Conservation (phyloP, 768 basidiomycete species). For the Pleurotus tuber-regium region DNA sequence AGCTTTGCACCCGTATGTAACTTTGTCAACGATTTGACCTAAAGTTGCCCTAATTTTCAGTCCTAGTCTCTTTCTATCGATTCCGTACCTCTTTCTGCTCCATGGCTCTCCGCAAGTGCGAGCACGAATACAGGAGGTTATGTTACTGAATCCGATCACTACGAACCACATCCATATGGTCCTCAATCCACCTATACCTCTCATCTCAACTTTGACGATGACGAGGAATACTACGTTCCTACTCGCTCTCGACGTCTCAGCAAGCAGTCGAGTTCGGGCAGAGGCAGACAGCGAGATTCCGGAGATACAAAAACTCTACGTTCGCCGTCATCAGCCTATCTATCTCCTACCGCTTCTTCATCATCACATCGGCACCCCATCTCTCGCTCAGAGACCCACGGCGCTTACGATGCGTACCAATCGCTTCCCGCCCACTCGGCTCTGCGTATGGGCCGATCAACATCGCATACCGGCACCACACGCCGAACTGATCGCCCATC, state of each 20-base stretch:
- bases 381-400: neutral
- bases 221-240: neutral
- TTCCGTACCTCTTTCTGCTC: constrained; percentile 3
- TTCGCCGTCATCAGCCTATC: neutral
- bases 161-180: constrained; percentile 2
- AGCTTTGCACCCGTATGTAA: constrained; percentile 4
- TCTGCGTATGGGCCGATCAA: neutral
- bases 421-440: too few relatives aligned
- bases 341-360: neutral
- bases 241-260: neutral
- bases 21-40: neutral
- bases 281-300: neutral
- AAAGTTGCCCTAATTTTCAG: neutral
- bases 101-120: neutral
- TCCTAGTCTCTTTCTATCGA: constrained; percentile 5
- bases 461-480: constrained; percentile 4
- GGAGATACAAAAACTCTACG: neutral
- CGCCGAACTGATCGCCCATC: neutral
- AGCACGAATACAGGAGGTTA: neutral
- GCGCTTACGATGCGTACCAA: neutral
- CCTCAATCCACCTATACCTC: neutral
- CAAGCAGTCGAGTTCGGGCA: neutral
- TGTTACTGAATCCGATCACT: neutral
- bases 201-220: constrained; percentile 5
- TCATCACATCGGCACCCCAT: neutral